Base-by-base conservation (phyloP, 2,329 filamentous ascomycete genomes). In the Lizonia empirigonia region DNA sequence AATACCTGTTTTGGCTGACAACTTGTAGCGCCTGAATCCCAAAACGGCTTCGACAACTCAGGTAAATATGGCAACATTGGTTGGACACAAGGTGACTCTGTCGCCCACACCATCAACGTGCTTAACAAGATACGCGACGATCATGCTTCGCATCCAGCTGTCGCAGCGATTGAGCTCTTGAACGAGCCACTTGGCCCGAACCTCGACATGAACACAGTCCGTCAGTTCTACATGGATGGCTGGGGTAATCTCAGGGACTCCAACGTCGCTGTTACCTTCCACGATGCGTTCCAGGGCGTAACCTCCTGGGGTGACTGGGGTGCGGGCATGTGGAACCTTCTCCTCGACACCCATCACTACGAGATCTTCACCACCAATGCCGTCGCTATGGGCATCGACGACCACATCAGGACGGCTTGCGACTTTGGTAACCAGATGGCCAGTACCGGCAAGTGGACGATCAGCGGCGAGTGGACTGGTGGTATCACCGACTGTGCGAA, bases 11-110 rank as follows among this genome's bases (percentile, higher is more conserved):
- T 57, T 36, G 40, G 13, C 41, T 59, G 16, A 60, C 24, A 5
- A 3, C 15, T 3, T 7, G 10, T 35, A 76, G 83, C 83, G 24
- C 82, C 83, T 15, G 79, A 80, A 6, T 85, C 82, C 6, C 85
- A 88, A 61, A 87, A 87, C 55, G 85, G 85, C 3, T 87, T 87
- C 64, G 85, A 88, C 70, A 88, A 87, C 71, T 84, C 81, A 45
- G 85, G 85, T 36, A 76, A 74, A 35, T 72, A 74, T 15, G 80
- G 80, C 4, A 35, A 56, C 5, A 72, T 82, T n/a, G 62, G 58
- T 32, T 79, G 77, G 76, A 74, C 70, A 5, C 73, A 77, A 59
- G 76, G 76, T 38, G 71, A 77, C 46, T 74, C 75, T 4, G 64
- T 78, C 10, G 46, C 49, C 2, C 64, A 77, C 50, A 78, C 77